phyloP scores from a whole-genome alignment of 2,329 filamentous ascomycete species.

The Hypomyces perniciosus region DNA sequence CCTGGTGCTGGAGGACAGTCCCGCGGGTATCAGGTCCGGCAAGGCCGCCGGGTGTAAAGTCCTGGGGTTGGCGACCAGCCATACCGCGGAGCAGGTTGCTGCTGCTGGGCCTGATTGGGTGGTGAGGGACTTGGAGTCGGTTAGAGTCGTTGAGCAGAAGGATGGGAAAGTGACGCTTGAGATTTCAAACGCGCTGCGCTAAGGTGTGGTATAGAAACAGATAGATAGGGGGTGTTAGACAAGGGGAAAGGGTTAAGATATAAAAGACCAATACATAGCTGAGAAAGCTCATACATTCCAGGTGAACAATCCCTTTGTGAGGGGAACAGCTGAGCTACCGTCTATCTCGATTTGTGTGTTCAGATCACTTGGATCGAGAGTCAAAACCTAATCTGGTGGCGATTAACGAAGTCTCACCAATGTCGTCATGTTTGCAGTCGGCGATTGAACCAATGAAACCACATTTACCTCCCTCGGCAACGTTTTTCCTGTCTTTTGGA shows the following conservation, averaged over 20 bases:
- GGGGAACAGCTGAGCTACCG: neutral
- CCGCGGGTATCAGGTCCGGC: constrained; percentile 75
- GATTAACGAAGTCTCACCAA: too few species aligned
- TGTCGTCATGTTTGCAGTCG: neutral
- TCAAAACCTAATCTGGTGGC: too few species aligned
- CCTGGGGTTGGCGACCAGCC: constrained; percentile 78
- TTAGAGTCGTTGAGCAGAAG: constrained; percentile 54
- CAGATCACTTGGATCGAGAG: neutral
- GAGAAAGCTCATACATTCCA: neutral
- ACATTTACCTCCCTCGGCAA: neutral
- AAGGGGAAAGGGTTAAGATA: neutral
- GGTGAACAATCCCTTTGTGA: constrained; percentile 1
- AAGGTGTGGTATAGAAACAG: neutral
- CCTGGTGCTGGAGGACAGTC: constrained; percentile 83
- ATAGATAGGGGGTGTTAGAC: constrained; percentile 1
- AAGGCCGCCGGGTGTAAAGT: constrained; percentile 84
- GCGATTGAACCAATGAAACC: too few species aligned
- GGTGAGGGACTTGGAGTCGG: constrained; percentile 69
- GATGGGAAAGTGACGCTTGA: constrained; percentile 60
- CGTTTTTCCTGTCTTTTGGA: neutral
- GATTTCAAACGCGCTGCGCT: constrained; percentile 54
- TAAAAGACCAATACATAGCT: neutral
- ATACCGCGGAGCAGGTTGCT: constrained; percentile 64
- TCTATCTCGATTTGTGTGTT: neutral
- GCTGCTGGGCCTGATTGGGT: constrained; percentile 84